phyloP scores from a whole-genome alignment of 768 basidiomycete species.

The Serendipita sp. region DNA sequence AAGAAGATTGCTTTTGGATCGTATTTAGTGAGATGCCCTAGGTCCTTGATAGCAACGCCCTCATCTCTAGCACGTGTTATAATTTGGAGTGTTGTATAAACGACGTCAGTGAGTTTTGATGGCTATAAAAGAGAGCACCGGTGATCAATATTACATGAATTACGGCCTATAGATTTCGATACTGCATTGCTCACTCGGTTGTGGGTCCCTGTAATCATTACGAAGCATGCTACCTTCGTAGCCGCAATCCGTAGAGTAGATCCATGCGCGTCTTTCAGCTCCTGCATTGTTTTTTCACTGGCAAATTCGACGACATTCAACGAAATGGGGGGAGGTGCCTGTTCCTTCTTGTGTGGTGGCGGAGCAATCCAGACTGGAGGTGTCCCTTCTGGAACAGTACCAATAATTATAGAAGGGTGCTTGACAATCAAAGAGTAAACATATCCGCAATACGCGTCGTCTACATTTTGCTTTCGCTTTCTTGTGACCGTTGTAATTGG shows the following conservation, averaged over 20 bases:
- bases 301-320: constrained; percentile 43
- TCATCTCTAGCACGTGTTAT: constrained; percentile 66
- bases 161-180: too few species aligned
- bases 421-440: constrained; percentile 68
- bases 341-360: constrained; percentile 24
- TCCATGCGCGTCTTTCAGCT: constrained; percentile 42
- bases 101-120: constrained; percentile 66
- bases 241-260: constrained; percentile 55
- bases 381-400: constrained; percentile 42
- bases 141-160: background rate
- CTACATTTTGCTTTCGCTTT: constrained; percentile 38
- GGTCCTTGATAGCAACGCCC: constrained; percentile 61
- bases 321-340: constrained; percentile 6
- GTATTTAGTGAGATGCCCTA: constrained; percentile 63
- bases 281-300: constrained; percentile 35
- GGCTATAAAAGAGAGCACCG: constrained; percentile 29
- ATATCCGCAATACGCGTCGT: constrained; percentile 62
- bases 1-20: constrained; percentile 87
- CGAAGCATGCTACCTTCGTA: constrained; percentile 56
- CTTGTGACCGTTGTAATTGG: background rate
- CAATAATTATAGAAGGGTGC: constrained; percentile 62
- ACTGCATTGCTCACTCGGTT: constrained; percentile 39
- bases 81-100: constrained; percentile 69
- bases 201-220: constrained; percentile 73
- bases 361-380: constrained; percentile 69